These are phyloP conservation scores for Spirogloea muscicola DNA, from an alignment of 139 green algal species.

Conservation along the genomic window DNA sequence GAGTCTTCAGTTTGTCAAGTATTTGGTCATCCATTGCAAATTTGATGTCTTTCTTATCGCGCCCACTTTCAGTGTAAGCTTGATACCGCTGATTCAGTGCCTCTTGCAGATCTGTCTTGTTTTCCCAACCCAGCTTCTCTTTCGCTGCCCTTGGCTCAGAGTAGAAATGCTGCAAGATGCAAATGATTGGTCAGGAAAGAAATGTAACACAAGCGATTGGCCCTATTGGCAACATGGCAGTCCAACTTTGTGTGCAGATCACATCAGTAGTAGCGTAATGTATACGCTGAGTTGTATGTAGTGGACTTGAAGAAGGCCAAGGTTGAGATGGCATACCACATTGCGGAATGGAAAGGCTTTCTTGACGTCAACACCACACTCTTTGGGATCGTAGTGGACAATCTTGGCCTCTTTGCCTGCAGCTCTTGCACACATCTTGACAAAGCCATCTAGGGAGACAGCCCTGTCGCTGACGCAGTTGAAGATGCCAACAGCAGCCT, in stretches of 20 bases:
- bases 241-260: too few relatives aligned
- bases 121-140: constrained; percentile 40
- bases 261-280: too few relatives aligned
- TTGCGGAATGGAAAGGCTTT: constrained; percentile 61
- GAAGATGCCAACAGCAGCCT: constrained; percentile 43
- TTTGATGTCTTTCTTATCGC: constrained; percentile 53
- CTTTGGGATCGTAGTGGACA: constrained; percentile 57
- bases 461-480: constrained; percentile 50
- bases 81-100: constrained; percentile 47
- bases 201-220: too few relatives aligned
- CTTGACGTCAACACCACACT: constrained; percentile 55
- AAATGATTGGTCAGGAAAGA: too few relatives aligned
- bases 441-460: constrained; percentile 58
- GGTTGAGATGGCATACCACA: constrained; percentile 22
- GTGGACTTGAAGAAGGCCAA: too few relatives aligned
- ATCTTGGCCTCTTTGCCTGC: constrained; percentile 51
- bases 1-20: too few relatives aligned
- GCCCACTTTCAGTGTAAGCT: constrained; percentile 46
- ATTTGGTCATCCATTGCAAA: constrained; percentile 59
- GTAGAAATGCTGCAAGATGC: constrained; percentile 54
- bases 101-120: constrained; percentile 33
- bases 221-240: too few relatives aligned
- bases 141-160: constrained; percentile 50
- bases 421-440: constrained; percentile 49
- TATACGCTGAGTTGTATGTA: too few relatives aligned